Percentiles rank a stretch among this genome's conserved stretches.
Conservation (phyloP, 305 asterid species). For the Solanum hybrid region DNA sequence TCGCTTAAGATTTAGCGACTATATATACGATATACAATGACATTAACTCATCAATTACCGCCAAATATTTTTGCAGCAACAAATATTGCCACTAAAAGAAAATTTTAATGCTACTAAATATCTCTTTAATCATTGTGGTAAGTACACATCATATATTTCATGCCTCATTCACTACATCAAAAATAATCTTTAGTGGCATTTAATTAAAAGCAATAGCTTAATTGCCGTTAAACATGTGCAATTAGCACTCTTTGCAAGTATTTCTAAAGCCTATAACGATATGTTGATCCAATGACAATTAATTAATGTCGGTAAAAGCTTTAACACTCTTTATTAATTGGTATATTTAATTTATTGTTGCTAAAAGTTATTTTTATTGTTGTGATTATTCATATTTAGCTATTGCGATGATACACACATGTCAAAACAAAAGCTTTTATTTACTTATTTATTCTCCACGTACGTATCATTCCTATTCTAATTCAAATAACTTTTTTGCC, state of each 20-base stretch:
- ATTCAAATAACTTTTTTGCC: neutral
- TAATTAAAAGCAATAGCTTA: too few relatives aligned
- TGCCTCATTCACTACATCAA: neutral
- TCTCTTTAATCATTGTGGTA: neutral
- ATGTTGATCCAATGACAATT: neutral
- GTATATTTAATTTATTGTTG: too few relatives aligned
- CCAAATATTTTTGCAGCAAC: too few relatives aligned
- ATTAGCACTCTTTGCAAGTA: neutral
- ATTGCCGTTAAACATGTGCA: neutral
- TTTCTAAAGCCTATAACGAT: neutral
- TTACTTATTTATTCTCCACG: neutral
- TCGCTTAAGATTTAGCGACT: too few relatives aligned
- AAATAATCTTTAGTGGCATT: too few relatives aligned
- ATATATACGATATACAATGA: too few relatives aligned
- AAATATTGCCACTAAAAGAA: too few relatives aligned
- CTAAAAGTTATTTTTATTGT: too few relatives aligned
- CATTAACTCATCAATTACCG: neutral
- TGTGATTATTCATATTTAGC: neutral
- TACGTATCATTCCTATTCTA: neutral
- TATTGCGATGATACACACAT: neutral
- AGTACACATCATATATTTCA: neutral
- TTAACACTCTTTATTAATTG: too few relatives aligned
- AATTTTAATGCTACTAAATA: too few relatives aligned
- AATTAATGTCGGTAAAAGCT: too few relatives aligned
- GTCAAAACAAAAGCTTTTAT: neutral